Evolutionary conservation across 305 asterid species (phyloP), one percentile per base, ranked within the genome.

Genomic region (Fraxinus angustifolia): DNA sequence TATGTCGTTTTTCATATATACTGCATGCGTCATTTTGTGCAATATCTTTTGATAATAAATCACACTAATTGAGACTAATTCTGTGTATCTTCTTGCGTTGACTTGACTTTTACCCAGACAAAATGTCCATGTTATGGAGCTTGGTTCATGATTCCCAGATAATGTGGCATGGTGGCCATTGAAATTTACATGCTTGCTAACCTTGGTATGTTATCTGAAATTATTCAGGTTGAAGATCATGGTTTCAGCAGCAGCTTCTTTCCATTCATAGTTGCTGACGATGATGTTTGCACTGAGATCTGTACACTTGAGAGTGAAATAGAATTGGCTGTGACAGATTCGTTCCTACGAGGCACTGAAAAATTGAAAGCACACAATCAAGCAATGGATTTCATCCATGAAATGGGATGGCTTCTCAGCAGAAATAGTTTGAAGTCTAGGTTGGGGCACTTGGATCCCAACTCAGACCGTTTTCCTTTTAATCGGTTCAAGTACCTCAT

Each of bases 341-440:
- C 79, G 70, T 42, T 87, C 28, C 83, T 77, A 31, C 82, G 82
- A 81, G 88, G 83, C 65, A 67, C 36, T 17, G 85, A 79, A 78
- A 84, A 86, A 65, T 53, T 75, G 50, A 87, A 83, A 78, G 83
- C 81, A 71, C 81, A 87, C 75, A 84, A 86, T 82, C 88, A 83
- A 82, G 92, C 92, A 50, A 76, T 91, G 89, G 90, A 92, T 73
- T 92, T 92, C 79, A 85, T 92, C 62, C 92, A 91, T 75, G 97
- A 92, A 89, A 83, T 92, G 90, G 97, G 97, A 73, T 91, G 95
- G 97, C 92, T 92, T 83, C 91, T 91, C 81, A 94, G 86, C 74
- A 91, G 89, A 83, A 87, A 82, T 78, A 86, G 85, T 28, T 84
- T 80, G 56, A 89, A 78, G 74, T 87, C 92, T 62, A 89, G 86